Evolutionary conservation across 148 eudicot species (phyloP).

Genomic region (Polygonum aviculare): DNA sequence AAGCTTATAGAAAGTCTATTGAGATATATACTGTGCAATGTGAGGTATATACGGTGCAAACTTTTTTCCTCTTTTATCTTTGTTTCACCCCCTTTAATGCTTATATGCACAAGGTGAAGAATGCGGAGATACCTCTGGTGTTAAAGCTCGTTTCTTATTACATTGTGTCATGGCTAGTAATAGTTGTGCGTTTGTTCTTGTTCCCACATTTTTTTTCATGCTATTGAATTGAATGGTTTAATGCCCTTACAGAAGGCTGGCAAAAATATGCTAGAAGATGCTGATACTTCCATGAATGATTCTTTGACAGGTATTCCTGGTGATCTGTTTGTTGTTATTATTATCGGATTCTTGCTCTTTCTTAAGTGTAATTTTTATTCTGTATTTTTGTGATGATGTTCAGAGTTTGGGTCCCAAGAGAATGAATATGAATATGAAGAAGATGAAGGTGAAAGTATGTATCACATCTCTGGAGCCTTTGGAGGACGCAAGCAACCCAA

Average conservation of each 20-base stretch:
- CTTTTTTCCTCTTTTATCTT: background rate
- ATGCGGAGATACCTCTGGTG: background rate
- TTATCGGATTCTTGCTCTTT: background rate
- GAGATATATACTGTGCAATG: conserved; percentile 43
- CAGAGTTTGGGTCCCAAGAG: conserved; percentile 50
- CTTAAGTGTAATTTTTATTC: background rate
- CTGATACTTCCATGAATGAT: conserved; percentile 56
- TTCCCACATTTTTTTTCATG: background rate
- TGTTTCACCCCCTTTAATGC: background rate
- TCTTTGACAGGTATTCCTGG: conserved; percentile 53
- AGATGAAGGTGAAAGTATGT: conserved; percentile 66
- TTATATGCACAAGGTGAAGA: background rate
- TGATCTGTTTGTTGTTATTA: background rate
- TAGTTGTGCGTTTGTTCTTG: background rate
- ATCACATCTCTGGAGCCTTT: conserved; percentile 39
- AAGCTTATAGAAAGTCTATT: conserved; percentile 61
- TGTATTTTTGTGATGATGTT: conserved; percentile 1
- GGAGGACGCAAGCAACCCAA: conserved; percentile 44
- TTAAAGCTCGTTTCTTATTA: background rate
- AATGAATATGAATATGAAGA: conserved; percentile 62
- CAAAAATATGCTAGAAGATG: conserved; percentile 50
- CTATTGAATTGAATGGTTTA: conserved; percentile 5
- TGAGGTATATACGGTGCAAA: conserved; percentile 39
- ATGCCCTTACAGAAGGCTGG: conserved; percentile 41
- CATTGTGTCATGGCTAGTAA: background rate